phyloP scores from a whole-genome alignment of 495 filamentous ascomycete species.

The Penicillium chermesinum region DNA sequence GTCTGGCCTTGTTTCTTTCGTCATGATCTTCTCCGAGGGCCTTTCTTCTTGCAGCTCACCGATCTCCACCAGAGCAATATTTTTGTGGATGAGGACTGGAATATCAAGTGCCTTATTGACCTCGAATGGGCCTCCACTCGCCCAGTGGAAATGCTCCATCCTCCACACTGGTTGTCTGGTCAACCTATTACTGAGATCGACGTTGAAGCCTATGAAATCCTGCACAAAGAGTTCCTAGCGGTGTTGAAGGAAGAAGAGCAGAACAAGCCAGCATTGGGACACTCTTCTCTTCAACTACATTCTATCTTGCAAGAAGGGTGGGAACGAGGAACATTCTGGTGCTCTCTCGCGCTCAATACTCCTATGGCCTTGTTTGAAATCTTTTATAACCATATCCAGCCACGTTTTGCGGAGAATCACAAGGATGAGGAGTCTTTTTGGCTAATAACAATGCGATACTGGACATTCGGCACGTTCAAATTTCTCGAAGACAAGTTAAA shows the following conservation, averaged over 20 bases:
- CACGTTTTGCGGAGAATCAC: slow-evolving; percentile 15
- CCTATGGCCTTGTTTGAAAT: slow-evolving; percentile 14
- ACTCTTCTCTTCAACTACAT: no score
- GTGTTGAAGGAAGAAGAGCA: no score
- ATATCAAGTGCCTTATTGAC: slow-evolving; percentile 31
- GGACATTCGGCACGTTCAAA: slow-evolving; percentile 7
- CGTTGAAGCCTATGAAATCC: no score
- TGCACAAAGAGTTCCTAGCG: no score
- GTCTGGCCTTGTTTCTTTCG: slow-evolving; percentile 9
- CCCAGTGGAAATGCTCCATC: slow-evolving; percentile 26
- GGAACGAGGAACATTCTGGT: slow-evolving; percentile 25
- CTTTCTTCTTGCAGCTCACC: slow-evolving; percentile 21
- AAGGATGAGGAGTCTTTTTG: slow-evolving; percentile 9
- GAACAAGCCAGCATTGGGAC: no score
- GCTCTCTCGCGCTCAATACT: slow-evolving; percentile 18
- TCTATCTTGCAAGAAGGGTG: slow-evolving; percentile 15
- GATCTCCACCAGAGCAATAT: slow-evolving; percentile 34
- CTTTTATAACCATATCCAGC: slow-evolving; percentile 28
- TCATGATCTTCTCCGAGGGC: slow-evolving; percentile 26
- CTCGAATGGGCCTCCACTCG: slow-evolving; percentile 34
- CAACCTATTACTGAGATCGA: no score
- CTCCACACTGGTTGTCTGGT: slow-evolving; percentile 34
- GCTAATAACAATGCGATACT: no score
- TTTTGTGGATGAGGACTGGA: slow-evolving; percentile 29
- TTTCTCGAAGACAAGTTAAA: slow-evolving; percentile 14